Evolutionary conservation across 257 asterid genomes (phyloP), one percentile per base, ranked within the genome.

Genomic region (Craterostigma plantagineum): DNA sequence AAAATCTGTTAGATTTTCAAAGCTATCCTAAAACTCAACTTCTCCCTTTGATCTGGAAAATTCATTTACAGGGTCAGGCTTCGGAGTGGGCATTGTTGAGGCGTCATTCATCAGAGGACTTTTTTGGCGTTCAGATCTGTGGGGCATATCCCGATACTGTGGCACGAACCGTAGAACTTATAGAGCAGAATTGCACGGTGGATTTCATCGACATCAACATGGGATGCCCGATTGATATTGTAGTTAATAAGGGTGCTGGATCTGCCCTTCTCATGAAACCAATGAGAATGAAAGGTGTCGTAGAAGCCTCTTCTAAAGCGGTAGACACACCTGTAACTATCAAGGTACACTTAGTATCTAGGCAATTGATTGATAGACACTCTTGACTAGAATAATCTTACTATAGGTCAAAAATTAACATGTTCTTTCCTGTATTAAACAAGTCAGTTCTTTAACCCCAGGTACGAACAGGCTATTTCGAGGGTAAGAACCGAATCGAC

Each of bases 51-150:
- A 23, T 23, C 30, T 23, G n/a, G n/a, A 23, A 23, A 2, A 23
- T 23, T 23, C 30, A 23, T 23, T 23, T 54, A 42, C 61, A 82
- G 98, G 98, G 98, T 4, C 99, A 90, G 63, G 95, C 99, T 64
- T 80, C 98, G 7, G 99, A 90, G 63, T 90, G 99, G 99, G 99
- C 94, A 52, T 62, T 90, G 64, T 76, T 83, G 33, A 83, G 99
- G 74, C 95, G 95, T 41, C 99, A 90, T 60, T 68, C 95, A 15
- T 64, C 91, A 4, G 99, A 90, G 69, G 77, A 77, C 42, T 43
- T 83, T 46, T 90, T 90, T 68, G 95, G 95, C 35, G 95, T 90
- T 50, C 99, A 90, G 67, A 79, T 90, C 9, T 90, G 99, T 61
- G 99, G 94, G 48, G 76, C 95, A 42, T 90, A 49, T 64, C 99